Evolutionary conservation across 2,329 filamentous ascomycete genomes (phyloP).

Genomic region (Cladosporium sp.): DNA sequence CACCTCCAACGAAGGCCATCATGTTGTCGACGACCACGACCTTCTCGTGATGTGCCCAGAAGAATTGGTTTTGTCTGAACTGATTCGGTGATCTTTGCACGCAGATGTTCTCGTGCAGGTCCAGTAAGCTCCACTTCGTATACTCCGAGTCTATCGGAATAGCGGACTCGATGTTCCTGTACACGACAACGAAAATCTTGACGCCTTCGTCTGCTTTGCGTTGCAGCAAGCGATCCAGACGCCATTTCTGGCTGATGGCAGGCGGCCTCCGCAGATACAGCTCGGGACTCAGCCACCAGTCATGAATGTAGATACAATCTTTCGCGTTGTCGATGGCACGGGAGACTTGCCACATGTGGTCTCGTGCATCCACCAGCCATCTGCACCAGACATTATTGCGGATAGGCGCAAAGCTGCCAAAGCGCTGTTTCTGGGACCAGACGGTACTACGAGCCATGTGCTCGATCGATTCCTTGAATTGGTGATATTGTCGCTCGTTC

Average conservation of each 20-base stretch:
- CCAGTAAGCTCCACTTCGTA: constrained; percentile 92
- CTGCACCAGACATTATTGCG: constrained; percentile 82
- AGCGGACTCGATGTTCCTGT: constrained; percentile 94
- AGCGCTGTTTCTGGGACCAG: constrained; percentile 80
- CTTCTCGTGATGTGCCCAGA: constrained; percentile 98
- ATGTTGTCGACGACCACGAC: constrained; percentile 96
- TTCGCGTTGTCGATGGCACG: constrained; percentile 94
- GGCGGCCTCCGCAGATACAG: constrained; percentile 90
- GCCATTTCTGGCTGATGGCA: constrained; percentile 96
- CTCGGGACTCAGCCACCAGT: constrained; percentile 98
- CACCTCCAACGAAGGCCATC: constrained; percentile 88
- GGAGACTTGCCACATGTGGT: constrained; percentile 99
- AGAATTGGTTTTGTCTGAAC: constrained; percentile 98
- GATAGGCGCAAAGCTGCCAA: constrained; percentile 89
- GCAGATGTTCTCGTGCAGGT: constrained; percentile 92
- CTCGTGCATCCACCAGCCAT: constrained; percentile 92
- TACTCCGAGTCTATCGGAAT: constrained; percentile 98
- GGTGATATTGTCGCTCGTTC: constrained; percentile 80
- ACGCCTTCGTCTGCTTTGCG: constrained; percentile 91
- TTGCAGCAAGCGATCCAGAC: constrained; percentile 86
- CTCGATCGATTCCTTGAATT: constrained; percentile 89
- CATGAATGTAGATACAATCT: constrained; percentile 97
- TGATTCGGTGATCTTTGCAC: constrained; percentile 96
- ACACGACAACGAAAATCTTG: constrained; percentile 96
- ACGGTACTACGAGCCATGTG: constrained; percentile 78